Conservation (phyloP, 495 filamentous ascomycete species). For the Podospora anserina region DNA sequence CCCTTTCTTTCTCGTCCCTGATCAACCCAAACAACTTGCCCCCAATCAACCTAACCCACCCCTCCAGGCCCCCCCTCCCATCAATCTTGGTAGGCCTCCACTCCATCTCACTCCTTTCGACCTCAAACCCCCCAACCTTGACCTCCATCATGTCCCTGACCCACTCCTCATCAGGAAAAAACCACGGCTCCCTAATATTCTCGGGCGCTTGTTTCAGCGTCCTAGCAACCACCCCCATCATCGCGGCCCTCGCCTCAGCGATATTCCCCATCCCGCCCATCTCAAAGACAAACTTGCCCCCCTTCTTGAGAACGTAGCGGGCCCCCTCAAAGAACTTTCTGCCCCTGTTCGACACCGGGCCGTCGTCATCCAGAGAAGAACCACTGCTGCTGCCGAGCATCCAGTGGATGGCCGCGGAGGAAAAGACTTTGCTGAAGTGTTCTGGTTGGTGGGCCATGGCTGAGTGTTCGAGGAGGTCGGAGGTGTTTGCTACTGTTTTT, state of each 20-base stretch:
- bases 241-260: conserved; percentile 58
- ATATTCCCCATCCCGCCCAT: conserved; percentile 73
- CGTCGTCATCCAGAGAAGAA: conserved; percentile 33
- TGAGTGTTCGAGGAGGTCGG: conserved; percentile 21
- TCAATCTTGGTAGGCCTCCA: conserved; percentile 59
- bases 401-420: conserved; percentile 80
- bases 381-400: conserved; percentile 35
- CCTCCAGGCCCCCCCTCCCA: conserved; percentile 57
- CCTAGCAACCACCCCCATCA: conserved; percentile 52
- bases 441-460: conserved; percentile 24
- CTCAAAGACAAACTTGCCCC: conserved; percentile 65
- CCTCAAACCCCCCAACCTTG: conserved; percentile 53
- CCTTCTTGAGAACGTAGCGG: conserved; percentile 50
- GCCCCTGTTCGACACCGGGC: conserved; percentile 27
- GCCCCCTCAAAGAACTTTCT: conserved; percentile 46
- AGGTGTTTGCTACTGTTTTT: conserved; percentile 37
- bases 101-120: conserved; percentile 60
- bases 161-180: conserved; percentile 64
- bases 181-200: conserved; percentile 61
- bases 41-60: conserved; percentile 68
- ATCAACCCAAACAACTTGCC: conserved; percentile 55
- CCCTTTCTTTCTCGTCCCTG: conserved; percentile 41
- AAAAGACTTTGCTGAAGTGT: conserved; percentile 63
- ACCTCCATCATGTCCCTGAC: conserved; percentile 50
- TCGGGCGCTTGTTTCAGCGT: conserved; percentile 45